Evolutionary conservation across 495 filamentous ascomycete genomes (phyloP).

Genomic region (Xanthoparmelia taractica): DNA sequence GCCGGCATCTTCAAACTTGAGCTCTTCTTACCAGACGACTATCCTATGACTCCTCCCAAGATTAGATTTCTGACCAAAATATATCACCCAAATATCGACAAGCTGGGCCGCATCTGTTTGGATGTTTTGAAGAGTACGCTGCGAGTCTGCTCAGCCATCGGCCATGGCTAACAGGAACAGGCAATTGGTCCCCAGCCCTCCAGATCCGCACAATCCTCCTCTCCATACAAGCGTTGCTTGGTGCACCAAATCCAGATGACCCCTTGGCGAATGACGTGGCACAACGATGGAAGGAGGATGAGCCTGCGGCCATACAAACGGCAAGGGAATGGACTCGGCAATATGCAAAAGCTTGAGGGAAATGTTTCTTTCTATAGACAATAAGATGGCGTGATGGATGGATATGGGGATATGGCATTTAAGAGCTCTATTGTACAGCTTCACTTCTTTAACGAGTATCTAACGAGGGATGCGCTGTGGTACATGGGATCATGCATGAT

Average conservation of each 20-base stretch:
- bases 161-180: conserved; percentile 37
- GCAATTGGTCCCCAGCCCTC: conserved; percentile 97
- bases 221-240: conserved; percentile 92
- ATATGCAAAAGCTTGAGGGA: conserved; percentile 53
- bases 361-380: not conserved
- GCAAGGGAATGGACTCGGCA: conserved; percentile 81
- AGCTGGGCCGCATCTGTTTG: conserved; percentile 90
- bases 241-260: conserved; percentile 95
- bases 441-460: not conserved
- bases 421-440: conserved; percentile 4
- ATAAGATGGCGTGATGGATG: conserved; percentile 6
- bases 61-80: conserved; percentile 98
- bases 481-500: not conserved
- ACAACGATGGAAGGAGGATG: conserved; percentile 96
- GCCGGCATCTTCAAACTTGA: conserved; percentile 96
- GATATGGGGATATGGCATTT: conserved; percentile 6
- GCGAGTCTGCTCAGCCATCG: conserved; percentile 16
- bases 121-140: conserved; percentile 91
- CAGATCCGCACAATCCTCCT: conserved; percentile 97
- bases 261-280: conserved; percentile 94
- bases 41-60: conserved; percentile 97
- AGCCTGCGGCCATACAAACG: conserved; percentile 81
- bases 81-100: conserved; percentile 98
- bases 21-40: conserved; percentile 98
- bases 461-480: not conserved